Base-by-base conservation (phyloP, 768 basidiomycete species). In the Leucogyrophana mollusca region DNA sequence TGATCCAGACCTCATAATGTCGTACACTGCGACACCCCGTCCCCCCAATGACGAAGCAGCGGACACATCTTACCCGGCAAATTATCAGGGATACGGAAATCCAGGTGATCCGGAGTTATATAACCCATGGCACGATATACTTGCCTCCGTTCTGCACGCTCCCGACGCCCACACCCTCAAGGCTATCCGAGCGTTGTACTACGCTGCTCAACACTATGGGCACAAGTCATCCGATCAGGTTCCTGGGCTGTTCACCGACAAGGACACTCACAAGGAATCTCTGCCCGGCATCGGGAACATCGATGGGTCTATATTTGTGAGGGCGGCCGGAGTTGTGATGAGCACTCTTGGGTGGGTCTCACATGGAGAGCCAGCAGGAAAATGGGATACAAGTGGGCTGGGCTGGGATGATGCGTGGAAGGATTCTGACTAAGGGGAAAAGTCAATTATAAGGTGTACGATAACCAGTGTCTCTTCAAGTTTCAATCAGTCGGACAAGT, bases 321-420 rank as follows among this genome's bases (percentile, higher is more conserved):
- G 81, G 34, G 74, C 79, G 13, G 82, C 80, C 6, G 81, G 80
- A 0, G 68, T 79, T 24, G 51, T 80, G 62, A 72, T 79, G 73
- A 67, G 80, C 38, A 73, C 65, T 10, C 59, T 82, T 52, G 79
- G 82, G 0, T 83, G 80, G 82, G 73, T 76, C 1, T 57, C 66
- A 7, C 64, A 75, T 61, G 81, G 81, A 3, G 73, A 83, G 58
- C 49, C 62, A 34, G 70, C 63, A 33, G 73, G 76, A 14, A 34
- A 55, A 2, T 83, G 83, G 83, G 81, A 83, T 60, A 49, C 72
- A 22, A 79, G 76, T 57, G 80, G 71, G 3, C 61, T 82, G 33
- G 81, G 80, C 1, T 83, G 80, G 79, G 78, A 82, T 46, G 79
- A 72, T 8, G 77, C 80, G 9, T 83, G 81, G 82, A 69, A 69